Percentiles rank a stretch among this genome's conserved stretches.
phyloP scores from a whole-genome alignment of 148 eudicot genomes.

The Vaccinium myrtillus region DNA sequence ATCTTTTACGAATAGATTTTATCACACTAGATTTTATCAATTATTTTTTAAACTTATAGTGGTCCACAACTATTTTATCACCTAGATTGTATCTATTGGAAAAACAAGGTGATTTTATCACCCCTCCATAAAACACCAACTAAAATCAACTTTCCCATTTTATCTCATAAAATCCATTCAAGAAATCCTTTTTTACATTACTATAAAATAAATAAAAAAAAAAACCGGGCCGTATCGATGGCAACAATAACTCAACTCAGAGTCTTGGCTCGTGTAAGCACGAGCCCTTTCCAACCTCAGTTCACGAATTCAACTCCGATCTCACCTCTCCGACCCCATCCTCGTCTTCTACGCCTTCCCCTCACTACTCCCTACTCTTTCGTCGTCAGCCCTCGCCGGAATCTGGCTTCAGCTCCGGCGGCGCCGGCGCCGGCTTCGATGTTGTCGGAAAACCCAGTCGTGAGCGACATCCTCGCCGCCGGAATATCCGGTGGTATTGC shows the following conservation, averaged over 20 bases:
- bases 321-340: neutral
- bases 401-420: conserved; percentile 4
- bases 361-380: neutral
- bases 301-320: neutral
- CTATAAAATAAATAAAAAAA: too few relatives aligned
- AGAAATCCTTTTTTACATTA: too few relatives aligned
- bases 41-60: too few relatives aligned
- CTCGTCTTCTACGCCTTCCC: neutral
- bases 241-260: neutral
- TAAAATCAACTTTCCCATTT: too few relatives aligned
- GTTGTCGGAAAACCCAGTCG: conserved; percentile 35
- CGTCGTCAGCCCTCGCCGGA: conserved; percentile 9
- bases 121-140: too few relatives aligned
- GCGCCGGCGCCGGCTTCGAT: conserved; percentile 15
- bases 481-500: conserved; percentile 43
- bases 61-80: too few relatives aligned
- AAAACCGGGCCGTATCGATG: neutral
- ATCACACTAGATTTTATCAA: too few relatives aligned
- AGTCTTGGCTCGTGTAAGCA: neutral
- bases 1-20: too few relatives aligned
- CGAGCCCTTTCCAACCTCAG: neutral
- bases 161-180: too few relatives aligned
- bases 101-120: too few relatives aligned
- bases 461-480: conserved; percentile 45
- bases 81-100: too few relatives aligned